These are phyloP conservation scores for Boletus barrowsii DNA, from an alignment of 768 basidiomycete species.

Conservation along the genomic window DNA sequence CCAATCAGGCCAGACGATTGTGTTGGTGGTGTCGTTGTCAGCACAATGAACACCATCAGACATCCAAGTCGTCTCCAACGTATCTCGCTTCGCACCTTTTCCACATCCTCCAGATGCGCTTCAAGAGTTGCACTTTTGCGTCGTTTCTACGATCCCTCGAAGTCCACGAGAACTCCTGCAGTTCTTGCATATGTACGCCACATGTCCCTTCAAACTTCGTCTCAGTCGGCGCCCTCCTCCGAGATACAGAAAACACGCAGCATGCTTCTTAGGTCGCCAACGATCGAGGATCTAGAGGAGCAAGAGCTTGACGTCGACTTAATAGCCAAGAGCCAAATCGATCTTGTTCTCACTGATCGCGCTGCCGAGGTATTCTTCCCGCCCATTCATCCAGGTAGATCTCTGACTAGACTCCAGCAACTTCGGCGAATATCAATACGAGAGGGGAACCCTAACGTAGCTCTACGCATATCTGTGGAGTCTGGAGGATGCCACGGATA, in stretches of 20 bases:
- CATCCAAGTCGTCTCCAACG: too few species aligned
- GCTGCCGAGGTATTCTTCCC: constrained; percentile 65
- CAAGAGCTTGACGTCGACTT: constrained; percentile 66
- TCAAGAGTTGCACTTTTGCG: too few species aligned
- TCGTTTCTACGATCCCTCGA: background rate
- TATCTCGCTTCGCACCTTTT: background rate
- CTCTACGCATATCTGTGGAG: constrained; percentile 81
- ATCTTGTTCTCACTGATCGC: constrained; percentile 64
- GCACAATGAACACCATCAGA: too few species aligned
- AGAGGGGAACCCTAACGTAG: constrained; percentile 60
- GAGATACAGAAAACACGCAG: constrained; percentile 47
- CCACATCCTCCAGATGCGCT: background rate
- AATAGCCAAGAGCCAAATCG: constrained; percentile 50
- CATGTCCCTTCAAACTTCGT: constrained; percentile 1
- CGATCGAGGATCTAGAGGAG: constrained; percentile 49
- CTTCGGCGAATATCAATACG: constrained; percentile 60
- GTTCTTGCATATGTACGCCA: background rate
- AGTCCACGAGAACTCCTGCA: background rate
- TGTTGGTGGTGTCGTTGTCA: too few species aligned
- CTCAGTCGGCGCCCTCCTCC: constrained; percentile 33
- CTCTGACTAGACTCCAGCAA: constrained; percentile 53
- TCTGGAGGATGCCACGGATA: constrained; percentile 98
- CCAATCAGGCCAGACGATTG: too few species aligned
- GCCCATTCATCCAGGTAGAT: constrained; percentile 5
- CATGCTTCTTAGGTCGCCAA: constrained; percentile 48